phyloP scores from a whole-genome alignment of 1,284 basidiomycete genomes.

The Tremellales sp. region DNA sequence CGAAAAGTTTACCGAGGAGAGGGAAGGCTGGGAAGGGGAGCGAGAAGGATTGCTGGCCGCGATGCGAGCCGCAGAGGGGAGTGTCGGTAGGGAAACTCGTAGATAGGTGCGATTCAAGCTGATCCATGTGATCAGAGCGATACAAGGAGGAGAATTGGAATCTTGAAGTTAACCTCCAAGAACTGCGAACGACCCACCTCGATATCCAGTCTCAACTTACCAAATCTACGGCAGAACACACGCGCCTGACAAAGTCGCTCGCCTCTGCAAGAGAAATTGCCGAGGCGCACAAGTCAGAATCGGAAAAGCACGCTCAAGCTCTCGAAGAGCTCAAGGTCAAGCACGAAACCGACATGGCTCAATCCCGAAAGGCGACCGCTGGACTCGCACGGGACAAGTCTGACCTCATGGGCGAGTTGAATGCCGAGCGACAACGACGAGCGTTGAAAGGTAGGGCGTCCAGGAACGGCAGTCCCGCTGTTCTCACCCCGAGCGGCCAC shows the following conservation, averaged over 20 bases:
- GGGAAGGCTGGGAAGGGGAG: conserved; percentile 67
- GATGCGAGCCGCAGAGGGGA: conserved; percentile 70
- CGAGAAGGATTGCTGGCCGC: conserved; percentile 66
- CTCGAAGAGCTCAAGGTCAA: conserved; percentile 76
- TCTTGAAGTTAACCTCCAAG: conserved; percentile 87
- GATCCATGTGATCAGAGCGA: conserved; percentile 52
- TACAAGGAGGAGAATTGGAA: conserved; percentile 99
- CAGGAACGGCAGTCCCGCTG: conserved; percentile 51
- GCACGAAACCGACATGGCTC: conserved; percentile 87
- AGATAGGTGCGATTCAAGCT: background rate
- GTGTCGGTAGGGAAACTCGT: conserved; percentile 57
- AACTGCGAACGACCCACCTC: conserved; percentile 67
- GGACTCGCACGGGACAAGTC: conserved; percentile 85
- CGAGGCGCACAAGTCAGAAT: conserved; percentile 82
- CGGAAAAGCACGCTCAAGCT: conserved; percentile 65
- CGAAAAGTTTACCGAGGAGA: conserved; percentile 80
- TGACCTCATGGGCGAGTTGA: conserved; percentile 78
- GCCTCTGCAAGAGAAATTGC: conserved; percentile 67
- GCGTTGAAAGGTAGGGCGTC: conserved; percentile 32
- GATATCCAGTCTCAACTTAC: conserved; percentile 64
- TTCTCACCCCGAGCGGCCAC: conserved; percentile 46
- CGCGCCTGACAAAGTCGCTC: conserved; percentile 72
- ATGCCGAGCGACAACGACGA: conserved; percentile 58
- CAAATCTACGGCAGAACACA: conserved; percentile 76
- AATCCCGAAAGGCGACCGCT: conserved; percentile 79